Percentiles rank a stretch among this genome's conserved stretches.
phyloP scores from a whole-genome alignment of 768 basidiomycete genomes.

The Leccinum broughii region DNA sequence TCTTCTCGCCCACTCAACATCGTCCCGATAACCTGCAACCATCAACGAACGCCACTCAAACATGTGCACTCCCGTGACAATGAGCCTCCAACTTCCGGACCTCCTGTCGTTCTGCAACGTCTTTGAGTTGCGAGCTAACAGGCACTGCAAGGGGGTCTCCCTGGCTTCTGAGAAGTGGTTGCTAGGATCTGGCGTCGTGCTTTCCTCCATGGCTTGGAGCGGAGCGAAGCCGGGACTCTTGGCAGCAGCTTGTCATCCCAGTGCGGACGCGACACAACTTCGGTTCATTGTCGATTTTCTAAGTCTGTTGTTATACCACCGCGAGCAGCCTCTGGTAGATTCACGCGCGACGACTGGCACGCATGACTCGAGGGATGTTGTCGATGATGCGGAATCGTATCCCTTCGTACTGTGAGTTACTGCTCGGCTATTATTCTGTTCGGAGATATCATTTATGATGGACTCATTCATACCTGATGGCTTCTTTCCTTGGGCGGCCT shows the following conservation, averaged over 20 bases:
- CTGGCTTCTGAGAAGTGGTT: constrained; percentile 33
- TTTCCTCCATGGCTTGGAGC: constrained; percentile 25
- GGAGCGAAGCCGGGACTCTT: constrained; percentile 49
- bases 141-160: constrained; percentile 30
- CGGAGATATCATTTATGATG: constrained; percentile 11
- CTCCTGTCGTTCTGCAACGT: constrained; percentile 24
- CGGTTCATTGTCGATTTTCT: constrained; percentile 52
- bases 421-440: neutral
- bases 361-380: neutral
- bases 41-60: constrained; percentile 1
- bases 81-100: constrained; percentile 34
- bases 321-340: constrained; percentile 21
- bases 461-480: constrained; percentile 6
- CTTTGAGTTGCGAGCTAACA: constrained; percentile 31
- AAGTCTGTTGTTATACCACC: constrained; percentile 41
- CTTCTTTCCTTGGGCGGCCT: neutral
- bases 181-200: constrained; percentile 19
- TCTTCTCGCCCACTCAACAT: neutral
- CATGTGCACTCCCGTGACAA: constrained; percentile 10
- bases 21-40: neutral
- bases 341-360: neutral
- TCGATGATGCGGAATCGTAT: neutral
- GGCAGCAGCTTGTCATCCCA: constrained; percentile 59
- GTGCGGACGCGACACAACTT: constrained; percentile 56
- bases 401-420: constrained; percentile 25